phyloP scores from a whole-genome alignment of 2,329 filamentous ascomycete genomes.

The Pleurostoma richardsiae region DNA sequence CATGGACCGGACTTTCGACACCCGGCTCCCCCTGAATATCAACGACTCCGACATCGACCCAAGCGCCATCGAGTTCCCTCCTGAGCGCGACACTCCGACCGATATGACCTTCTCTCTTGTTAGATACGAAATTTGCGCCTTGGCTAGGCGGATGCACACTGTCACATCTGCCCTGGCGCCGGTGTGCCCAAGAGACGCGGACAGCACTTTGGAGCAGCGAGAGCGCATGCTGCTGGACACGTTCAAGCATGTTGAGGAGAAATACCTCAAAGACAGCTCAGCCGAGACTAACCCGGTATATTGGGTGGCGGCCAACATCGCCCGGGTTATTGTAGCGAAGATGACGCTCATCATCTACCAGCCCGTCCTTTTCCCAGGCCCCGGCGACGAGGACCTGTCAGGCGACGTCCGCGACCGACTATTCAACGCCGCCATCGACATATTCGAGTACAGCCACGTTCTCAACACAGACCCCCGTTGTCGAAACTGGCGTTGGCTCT shows the following conservation, averaged over 20 bases:
- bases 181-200: slow-evolving; percentile 20
- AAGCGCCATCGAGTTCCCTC: slow-evolving; percentile 40
- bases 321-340: slow-evolving; percentile 47
- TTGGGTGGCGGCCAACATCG: slow-evolving; percentile 44
- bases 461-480: slow-evolving; percentile 44
- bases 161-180: slow-evolving; percentile 25
- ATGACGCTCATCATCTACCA: slow-evolving; percentile 51
- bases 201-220: slow-evolving; percentile 33
- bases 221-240: slow-evolving; percentile 25
- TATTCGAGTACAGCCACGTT: slow-evolving; percentile 50
- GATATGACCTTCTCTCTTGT: slow-evolving; percentile 44
- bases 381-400: slow-evolving; percentile 24
- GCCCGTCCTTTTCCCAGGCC: slow-evolving; percentile 38
- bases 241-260: slow-evolving; percentile 39
- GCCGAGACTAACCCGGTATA: slow-evolving; percentile 38
- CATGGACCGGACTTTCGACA: slow-evolving; percentile 41
- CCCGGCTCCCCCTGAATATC: slow-evolving; percentile 49
- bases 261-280: slow-evolving; percentile 46
- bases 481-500: slow-evolving; percentile 52
- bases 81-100: slow-evolving; percentile 43
- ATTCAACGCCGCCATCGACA: slow-evolving; percentile 45
- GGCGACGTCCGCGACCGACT: slow-evolving; percentile 26
- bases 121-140: slow-evolving; percentile 34
- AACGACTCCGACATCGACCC: slow-evolving; percentile 47
- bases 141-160: slow-evolving; percentile 32